Conservation (phyloP, 129 eudicot genomes). For the Scalesia atractyloides region DNA sequence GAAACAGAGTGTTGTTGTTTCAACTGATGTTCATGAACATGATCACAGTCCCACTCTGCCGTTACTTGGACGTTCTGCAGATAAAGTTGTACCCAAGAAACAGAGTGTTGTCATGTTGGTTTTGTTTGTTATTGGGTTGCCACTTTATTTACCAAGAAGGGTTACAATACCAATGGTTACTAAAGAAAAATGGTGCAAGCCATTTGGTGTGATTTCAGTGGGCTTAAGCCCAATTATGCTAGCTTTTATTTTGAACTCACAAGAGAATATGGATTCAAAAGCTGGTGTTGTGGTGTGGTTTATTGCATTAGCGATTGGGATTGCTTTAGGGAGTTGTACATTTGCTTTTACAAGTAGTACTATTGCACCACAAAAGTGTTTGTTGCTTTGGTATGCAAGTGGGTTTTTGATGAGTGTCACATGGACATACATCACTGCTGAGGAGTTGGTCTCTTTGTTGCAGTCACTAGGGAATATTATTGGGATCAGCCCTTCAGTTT, state of each 20-base stretch:
- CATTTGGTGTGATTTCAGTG: slow-evolving; percentile 46
- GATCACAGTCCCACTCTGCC: slow-evolving; percentile 20
- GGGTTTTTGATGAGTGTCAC: slow-evolving; percentile 53
- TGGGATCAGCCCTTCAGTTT: slow-evolving; percentile 44
- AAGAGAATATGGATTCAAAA: slow-evolving; percentile 13
- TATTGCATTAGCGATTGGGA: slow-evolving; percentile 34
- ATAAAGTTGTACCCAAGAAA: slow-evolving; percentile 14
- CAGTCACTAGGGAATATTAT: slow-evolving; percentile 55
- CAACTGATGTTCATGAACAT: neutral
- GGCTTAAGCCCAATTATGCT: slow-evolving; percentile 50
- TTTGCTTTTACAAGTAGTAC: slow-evolving; percentile 37
- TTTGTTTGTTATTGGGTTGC: slow-evolving; percentile 38
- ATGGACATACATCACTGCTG: slow-evolving; percentile 33
- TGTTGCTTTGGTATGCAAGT: slow-evolving; percentile 54
- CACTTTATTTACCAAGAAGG: slow-evolving; percentile 60
- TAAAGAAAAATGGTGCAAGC: slow-evolving; percentile 69
- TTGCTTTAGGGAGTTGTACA: slow-evolving; percentile 41
- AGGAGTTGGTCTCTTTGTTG: slow-evolving; percentile 56
- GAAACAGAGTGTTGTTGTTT: slow-evolving; percentile 18
- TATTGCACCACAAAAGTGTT: slow-evolving; percentile 47
- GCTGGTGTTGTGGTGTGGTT: slow-evolving; percentile 28
- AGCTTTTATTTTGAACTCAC: slow-evolving; percentile 42
- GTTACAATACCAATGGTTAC: slow-evolving; percentile 60
- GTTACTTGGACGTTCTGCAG: slow-evolving; percentile 23
- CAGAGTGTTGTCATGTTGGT: slow-evolving; percentile 11